Evolutionary conservation across 495 filamentous ascomycete genomes (phyloP).

Genomic region (Penicillium fimorum): DNA sequence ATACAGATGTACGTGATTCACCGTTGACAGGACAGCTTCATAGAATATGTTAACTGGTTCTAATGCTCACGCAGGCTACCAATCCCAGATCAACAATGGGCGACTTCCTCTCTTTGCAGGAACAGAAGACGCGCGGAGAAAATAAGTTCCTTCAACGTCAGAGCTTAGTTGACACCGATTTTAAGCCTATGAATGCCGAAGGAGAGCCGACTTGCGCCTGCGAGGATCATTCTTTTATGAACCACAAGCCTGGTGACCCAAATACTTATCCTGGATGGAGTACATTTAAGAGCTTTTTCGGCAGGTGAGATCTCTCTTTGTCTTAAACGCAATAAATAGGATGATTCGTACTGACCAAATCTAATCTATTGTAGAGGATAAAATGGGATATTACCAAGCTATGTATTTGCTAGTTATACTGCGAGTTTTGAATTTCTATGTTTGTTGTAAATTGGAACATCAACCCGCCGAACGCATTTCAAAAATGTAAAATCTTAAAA

Average conservation of each 20-base stretch:
- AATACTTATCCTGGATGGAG: slow-evolving; percentile 39
- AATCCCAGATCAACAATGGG: slow-evolving; percentile 30
- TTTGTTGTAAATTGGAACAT: neutral
- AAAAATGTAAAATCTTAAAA: neutral
- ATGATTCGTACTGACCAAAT: neutral
- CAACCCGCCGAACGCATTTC: neutral
- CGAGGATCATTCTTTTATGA: slow-evolving; percentile 43
- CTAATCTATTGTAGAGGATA: neutral
- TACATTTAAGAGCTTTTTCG: slow-evolving; percentile 23
- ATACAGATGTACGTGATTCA: slow-evolving; percentile 24
- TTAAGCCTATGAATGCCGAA: slow-evolving; percentile 7
- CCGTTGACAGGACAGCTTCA: no score
- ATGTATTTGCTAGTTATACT: neutral
- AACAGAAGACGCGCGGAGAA: slow-evolving; percentile 37
- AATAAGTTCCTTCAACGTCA: slow-evolving; percentile 22
- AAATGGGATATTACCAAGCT: neutral
- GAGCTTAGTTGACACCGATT: slow-evolving; percentile 8
- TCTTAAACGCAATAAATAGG: neutral
- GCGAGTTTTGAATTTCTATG: neutral
- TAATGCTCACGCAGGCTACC: slow-evolving; percentile 15
- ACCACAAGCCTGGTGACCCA: slow-evolving; percentile 30
- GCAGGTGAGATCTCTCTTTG: slow-evolving; percentile 19
- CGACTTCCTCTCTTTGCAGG: slow-evolving; percentile 27
- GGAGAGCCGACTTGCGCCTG: slow-evolving; percentile 25
- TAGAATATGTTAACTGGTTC: neutral